phyloP scores from a whole-genome alignment of 768 basidiomycete genomes.

The Amanita molliuscula region DNA sequence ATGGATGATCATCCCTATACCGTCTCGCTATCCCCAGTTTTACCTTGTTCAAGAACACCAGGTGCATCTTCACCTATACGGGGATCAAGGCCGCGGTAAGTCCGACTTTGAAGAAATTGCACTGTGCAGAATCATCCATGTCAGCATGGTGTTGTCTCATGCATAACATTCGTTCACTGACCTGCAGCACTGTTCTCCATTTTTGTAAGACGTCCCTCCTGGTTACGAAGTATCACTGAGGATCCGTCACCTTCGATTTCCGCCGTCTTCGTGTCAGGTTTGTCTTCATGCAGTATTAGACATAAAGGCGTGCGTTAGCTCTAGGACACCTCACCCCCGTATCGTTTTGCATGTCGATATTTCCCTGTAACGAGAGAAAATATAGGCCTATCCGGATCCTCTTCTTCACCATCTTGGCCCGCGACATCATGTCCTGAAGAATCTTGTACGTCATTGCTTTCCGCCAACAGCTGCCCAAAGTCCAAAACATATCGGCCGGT shows the following conservation, averaged over 20 bases:
- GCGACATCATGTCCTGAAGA: background rate
- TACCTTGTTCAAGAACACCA: slow-evolving; percentile 76
- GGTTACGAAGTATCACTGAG: slow-evolving; percentile 47
- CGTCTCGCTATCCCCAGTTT: slow-evolving; percentile 85
- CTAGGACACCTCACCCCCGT: slow-evolving; percentile 24
- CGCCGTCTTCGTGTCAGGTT: background rate
- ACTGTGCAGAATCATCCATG: slow-evolving; percentile 25
- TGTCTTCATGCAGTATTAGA: background rate
- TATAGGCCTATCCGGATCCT: slow-evolving; percentile 60
- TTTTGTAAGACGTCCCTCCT: slow-evolving; percentile 46
- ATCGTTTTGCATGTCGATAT: slow-evolving; percentile 70
- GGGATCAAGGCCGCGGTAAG: slow-evolving; percentile 75
- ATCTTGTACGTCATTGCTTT: slow-evolving; percentile 5
- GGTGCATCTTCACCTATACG: slow-evolving; percentile 73
- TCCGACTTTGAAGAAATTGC: slow-evolving; percentile 62
- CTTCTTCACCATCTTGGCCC: slow-evolving; percentile 20
- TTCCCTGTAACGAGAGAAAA: slow-evolving; percentile 85
- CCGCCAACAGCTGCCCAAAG: slow-evolving; percentile 49
- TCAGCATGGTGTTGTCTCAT: background rate
- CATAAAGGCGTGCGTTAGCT: background rate
- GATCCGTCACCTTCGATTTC: slow-evolving; percentile 10
- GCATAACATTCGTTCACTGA: slow-evolving; percentile 16
- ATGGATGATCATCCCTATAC: slow-evolving; percentile 50
- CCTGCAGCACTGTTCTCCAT: slow-evolving; percentile 65
- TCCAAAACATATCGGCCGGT: slow-evolving; percentile 73